A percentile compares a stretch with the other conserved stretches of the same genome.
Evolutionary conservation across 805 yeast species (phyloP).

Genomic region (Schizosaccharomyces osmophilus): DNA sequence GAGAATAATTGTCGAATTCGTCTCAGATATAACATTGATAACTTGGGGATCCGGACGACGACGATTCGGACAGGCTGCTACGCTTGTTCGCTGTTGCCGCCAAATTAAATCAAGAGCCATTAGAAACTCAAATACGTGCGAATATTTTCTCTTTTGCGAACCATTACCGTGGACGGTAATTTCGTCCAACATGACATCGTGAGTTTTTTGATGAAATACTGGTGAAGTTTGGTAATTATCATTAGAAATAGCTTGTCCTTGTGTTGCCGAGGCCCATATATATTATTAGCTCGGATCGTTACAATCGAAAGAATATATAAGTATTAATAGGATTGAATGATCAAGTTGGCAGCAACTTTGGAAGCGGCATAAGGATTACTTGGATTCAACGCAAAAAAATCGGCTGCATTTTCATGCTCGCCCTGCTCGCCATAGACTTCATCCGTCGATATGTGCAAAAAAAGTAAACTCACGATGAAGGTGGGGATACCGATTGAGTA

Average conservation of each 20-base stretch:
- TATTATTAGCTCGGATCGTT: background rate
- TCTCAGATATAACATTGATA: background rate
- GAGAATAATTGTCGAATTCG: background rate
- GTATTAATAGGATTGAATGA: background rate
- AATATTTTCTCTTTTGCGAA: background rate
- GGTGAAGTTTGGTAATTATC: background rate
- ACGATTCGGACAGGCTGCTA: too few relatives aligned
- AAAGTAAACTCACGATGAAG: background rate
- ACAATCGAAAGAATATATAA: background rate
- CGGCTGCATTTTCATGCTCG: background rate
- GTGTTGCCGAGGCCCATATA: background rate
- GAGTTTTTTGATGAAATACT: background rate
- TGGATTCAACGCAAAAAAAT: background rate
- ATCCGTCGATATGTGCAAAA: background rate
- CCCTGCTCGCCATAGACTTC: background rate
- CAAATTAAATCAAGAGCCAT: background rate
- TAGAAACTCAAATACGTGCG: background rate
- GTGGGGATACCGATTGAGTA: background rate
- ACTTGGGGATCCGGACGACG: background rate
- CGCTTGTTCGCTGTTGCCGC: background rate
- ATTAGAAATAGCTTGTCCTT: background rate
- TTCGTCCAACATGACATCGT: background rate
- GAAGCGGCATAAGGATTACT: background rate
- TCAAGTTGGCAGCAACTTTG: background rate
- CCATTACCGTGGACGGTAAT: background rate